Percentiles rank a stretch among this genome's conserved stretches.
These are phyloP conservation scores for Cercospora sp. DNA, from an alignment of 2,329 filamentous ascomycete genomes.

Conservation along the genomic window DNA sequence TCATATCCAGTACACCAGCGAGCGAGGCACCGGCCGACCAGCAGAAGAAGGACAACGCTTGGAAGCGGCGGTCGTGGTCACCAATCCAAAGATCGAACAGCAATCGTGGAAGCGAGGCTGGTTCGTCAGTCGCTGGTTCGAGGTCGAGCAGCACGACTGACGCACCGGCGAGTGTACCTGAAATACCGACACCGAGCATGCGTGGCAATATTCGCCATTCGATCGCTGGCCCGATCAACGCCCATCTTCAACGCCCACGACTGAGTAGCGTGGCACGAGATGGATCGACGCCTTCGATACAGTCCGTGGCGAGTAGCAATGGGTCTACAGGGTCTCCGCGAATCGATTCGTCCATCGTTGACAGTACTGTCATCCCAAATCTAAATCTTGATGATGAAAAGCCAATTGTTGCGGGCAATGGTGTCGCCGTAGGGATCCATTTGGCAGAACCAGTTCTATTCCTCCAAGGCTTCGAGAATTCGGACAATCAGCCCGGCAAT, in stretches of 20 bases:
- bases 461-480: conserved; percentile 74
- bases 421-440: conserved; percentile 70
- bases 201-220: conserved; percentile 43
- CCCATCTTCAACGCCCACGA: conserved; percentile 44
- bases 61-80: conserved; percentile 38
- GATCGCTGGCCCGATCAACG: conserved; percentile 43
- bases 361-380: conserved; percentile 33
- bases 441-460: conserved; percentile 80
- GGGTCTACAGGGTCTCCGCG: conserved; percentile 20
- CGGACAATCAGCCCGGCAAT: conserved; percentile 62
- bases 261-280: conserved; percentile 45
- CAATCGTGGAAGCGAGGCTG: conserved; percentile 26
- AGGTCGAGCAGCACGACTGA: conserved; percentile 14
- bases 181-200: conserved; percentile 37
- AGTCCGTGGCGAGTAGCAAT: conserved; percentile 20
- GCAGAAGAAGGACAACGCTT: conserved; percentile 22
- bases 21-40: conserved; percentile 12
- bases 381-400: conserved; percentile 55
- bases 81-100: conserved; percentile 31
- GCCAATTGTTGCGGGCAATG: conserved; percentile 76
- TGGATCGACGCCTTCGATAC: conserved; percentile 29
- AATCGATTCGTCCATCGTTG: conserved; percentile 23
- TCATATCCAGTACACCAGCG: conserved; percentile 39
- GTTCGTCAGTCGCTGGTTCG: background rate
- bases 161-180: background rate